Base-by-base conservation (phyloP, 257 asterid genomes). In the Solanum infundibuliforme region DNA sequence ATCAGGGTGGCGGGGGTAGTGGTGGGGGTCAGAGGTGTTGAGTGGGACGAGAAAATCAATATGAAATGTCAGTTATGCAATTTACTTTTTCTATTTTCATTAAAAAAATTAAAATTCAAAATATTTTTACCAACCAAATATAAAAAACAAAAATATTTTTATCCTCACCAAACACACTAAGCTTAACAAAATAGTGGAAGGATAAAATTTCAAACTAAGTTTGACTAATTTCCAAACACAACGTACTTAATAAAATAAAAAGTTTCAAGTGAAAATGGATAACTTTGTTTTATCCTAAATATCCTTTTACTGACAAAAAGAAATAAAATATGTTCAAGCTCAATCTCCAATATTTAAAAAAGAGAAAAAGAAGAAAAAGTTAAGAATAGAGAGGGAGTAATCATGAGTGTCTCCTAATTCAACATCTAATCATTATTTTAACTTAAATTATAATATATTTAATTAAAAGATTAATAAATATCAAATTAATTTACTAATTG, bases 321-420 rank as follows among this genome's bases (percentile, higher is more conserved):
- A 46, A 81, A 29, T 46, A 46, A 81, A 81, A 29, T 27, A 81
- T 48, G 23, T 31, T 16, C 18, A 43, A 81, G 69, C 85, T 81
- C 85, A 81, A 48, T 81, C 85, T 81, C 85, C 69, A 5, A 81
- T 81, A 43, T 46, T 25, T 43, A 3, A 76, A 43, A 76, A 43
- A 32, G 27, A 46, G 18, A 81, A 81, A 46, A 76, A 43, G 41
- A 79, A 32, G 27, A 46, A 43, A 81, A 81, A 46, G 69, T 18
- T 65, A 55, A 41, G 65, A 14, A 48, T 11, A 65, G 14, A 60
- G 62, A 48, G 72, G 83, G 16, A 69, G 71, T 82, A 87, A 87
- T 87, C 83, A 87, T 87, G 74, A 82, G 55, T 32, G 69, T 46
- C 60, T 65, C 72, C 39, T 81, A 82, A 32, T 87, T 87, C 52